phyloP scores from a whole-genome alignment of 2,329 filamentous ascomycete genomes.

The Aplosporella prunicola region DNA sequence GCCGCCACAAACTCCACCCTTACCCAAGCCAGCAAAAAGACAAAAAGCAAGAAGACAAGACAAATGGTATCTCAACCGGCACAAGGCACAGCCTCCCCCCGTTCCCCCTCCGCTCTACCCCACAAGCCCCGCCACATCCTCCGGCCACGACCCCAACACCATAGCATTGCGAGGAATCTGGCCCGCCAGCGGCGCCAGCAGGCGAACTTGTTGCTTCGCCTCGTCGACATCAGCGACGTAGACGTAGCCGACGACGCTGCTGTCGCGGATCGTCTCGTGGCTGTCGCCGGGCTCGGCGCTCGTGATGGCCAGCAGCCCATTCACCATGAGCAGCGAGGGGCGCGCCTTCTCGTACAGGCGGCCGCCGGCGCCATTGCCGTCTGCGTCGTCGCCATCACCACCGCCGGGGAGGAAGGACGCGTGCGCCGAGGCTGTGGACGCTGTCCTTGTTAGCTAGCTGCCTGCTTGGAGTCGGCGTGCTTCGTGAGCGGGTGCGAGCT shows the following conservation, averaged over 20 bases:
- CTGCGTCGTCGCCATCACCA: constrained; percentile 42
- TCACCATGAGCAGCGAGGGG: constrained; percentile 60
- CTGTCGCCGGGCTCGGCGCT: constrained; percentile 61
- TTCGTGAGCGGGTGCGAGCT: constrained; percentile 17
- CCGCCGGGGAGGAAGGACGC: constrained; percentile 30
- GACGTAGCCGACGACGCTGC: constrained; percentile 82
- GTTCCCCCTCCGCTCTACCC: too few species aligned
- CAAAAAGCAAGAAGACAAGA: too few species aligned
- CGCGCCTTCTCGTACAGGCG: constrained; percentile 52
- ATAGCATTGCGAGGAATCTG: constrained; percentile 70
- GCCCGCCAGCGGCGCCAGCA: constrained; percentile 77
- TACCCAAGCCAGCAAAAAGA: too few species aligned
- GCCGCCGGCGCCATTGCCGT: constrained; percentile 27
- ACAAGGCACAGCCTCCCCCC: too few species aligned
- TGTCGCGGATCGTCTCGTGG: constrained; percentile 64
- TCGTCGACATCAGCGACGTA: constrained; percentile 90
- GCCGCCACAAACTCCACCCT: too few species aligned
- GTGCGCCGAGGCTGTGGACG: constrained; percentile 2
- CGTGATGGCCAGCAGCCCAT: constrained; percentile 78
- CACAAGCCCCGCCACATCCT: constrained; percentile 69
- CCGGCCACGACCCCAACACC: constrained; percentile 79
- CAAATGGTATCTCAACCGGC: too few species aligned
- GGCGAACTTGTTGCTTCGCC: constrained; percentile 66
- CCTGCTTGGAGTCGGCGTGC: not conserved
- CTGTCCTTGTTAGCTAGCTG: too few species aligned